Evolutionary conservation across 2,329 filamentous ascomycete genomes (phyloP).

Genomic region (Metarhizium guizhouense): DNA sequence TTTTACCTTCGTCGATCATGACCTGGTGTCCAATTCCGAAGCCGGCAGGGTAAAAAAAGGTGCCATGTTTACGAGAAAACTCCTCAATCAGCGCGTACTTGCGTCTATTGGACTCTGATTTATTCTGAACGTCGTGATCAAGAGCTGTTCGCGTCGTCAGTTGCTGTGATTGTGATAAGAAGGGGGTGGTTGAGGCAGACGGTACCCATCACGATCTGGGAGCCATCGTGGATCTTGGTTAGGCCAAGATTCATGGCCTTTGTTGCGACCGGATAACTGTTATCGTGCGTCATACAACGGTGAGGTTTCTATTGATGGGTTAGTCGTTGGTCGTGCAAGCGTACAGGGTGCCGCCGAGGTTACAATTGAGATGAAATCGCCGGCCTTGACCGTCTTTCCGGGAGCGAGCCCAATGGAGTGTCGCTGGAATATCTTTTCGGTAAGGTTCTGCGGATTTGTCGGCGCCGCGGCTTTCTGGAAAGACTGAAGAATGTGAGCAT

Average conservation of each 20-base stretch:
- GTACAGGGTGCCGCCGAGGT: too few relatives aligned
- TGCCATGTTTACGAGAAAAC: conserved; percentile 68
- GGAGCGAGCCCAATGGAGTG: too few relatives aligned
- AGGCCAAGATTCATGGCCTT: conserved; percentile 77
- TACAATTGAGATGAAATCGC: too few relatives aligned
- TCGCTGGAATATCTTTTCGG: too few relatives aligned
- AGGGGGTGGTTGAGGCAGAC: too few relatives aligned
- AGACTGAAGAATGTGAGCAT: too few relatives aligned
- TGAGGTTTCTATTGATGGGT: conserved; percentile 34
- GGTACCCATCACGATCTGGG: conserved; percentile 68
- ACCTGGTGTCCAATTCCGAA: conserved; percentile 80
- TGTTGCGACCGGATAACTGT: conserved; percentile 62
- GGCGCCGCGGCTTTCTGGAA: too few relatives aligned
- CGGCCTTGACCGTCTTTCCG: too few relatives aligned
- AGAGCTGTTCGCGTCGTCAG: conserved; percentile 24
- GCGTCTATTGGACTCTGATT: conserved; percentile 63
- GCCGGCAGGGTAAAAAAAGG: conserved; percentile 66
- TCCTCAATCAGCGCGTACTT: conserved; percentile 76
- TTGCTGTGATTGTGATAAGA: neutral
- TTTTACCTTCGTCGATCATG: conserved; percentile 30
- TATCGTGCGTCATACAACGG: conserved; percentile 78
- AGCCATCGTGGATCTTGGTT: conserved; percentile 55
- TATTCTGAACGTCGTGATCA: conserved; percentile 84
- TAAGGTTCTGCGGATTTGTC: too few relatives aligned
- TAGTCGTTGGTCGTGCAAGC: too few relatives aligned